phyloP scores from a whole-genome alignment of 257 asterid genomes.

The Nicotiana tomentosiformis region DNA sequence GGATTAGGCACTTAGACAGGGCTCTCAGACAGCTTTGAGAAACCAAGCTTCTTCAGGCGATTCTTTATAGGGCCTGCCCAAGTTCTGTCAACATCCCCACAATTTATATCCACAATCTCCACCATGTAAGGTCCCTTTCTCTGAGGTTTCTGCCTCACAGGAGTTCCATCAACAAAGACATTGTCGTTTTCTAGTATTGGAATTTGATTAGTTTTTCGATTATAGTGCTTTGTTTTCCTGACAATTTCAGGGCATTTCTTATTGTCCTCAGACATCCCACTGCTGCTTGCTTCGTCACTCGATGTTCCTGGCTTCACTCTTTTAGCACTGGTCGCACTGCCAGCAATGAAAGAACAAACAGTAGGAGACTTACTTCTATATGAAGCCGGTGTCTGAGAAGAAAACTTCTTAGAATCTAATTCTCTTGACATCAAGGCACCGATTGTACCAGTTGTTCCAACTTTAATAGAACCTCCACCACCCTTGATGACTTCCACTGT shows the following conservation, averaged over 20 bases:
- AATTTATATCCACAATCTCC: constrained; percentile 21
- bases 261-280: background rate
- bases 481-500: constrained; percentile 57
- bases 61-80: constrained; percentile 12
- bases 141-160: background rate
- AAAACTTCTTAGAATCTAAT: constrained; percentile 43
- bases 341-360: constrained; percentile 4
- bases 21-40: constrained; percentile 18
- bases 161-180: constrained; percentile 6
- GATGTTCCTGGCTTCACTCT: background rate
- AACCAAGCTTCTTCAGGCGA: constrained; percentile 19
- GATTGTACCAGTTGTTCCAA: constrained; percentile 74
- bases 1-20: background rate
- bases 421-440: constrained; percentile 73
- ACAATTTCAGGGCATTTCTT: background rate
- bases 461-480: constrained; percentile 70
- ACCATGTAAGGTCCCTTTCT: constrained; percentile 12
- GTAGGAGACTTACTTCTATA: constrained; percentile 1
- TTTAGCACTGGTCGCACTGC: constrained; percentile 4
- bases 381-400: constrained; percentile 14
- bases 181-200: constrained; percentile 23
- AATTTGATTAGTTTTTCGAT: constrained; percentile 3
- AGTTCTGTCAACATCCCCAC: constrained; percentile 10
- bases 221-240: background rate
- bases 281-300: background rate